Conservation (phyloP, 192 early-diverging fungal species). For the Rhizophagus sp. region DNA sequence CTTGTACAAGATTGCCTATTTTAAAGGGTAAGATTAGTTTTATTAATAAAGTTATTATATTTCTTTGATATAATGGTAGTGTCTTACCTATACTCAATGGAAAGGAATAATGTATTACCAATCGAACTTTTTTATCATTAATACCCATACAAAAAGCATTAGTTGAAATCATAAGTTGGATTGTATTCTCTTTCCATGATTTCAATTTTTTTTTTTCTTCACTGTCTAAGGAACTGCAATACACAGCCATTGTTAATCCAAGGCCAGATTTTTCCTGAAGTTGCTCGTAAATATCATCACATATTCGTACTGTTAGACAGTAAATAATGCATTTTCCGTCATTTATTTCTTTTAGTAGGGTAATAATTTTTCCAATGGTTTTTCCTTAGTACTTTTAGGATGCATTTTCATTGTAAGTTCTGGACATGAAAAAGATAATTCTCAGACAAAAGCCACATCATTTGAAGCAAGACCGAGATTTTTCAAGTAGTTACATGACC, state of each 20-base stretch:
- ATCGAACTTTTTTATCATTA: background rate
- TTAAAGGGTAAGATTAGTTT: background rate
- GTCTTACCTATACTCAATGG: background rate
- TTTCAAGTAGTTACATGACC: too few species aligned
- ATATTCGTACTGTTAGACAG: background rate
- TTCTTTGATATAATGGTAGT: background rate
- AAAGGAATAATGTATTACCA: slow-evolving; percentile 8
- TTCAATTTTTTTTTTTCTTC: slow-evolving; percentile 2
- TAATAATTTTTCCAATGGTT: background rate
- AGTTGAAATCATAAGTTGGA: background rate
- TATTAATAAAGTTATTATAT: background rate
- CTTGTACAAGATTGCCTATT: background rate
- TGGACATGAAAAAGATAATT: background rate
- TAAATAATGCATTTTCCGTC: background rate
- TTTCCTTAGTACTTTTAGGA: background rate
- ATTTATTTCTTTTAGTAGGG: background rate
- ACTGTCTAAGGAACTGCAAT: background rate
- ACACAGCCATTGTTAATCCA: background rate
- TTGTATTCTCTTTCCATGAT: slow-evolving; percentile 13
- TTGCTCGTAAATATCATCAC: too few species aligned
- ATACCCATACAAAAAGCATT: background rate
- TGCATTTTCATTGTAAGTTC: background rate
- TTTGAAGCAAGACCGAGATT: background rate
- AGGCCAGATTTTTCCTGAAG: background rate
- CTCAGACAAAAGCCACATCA: background rate